Base-by-base conservation (phyloP, 352 stramenopile genomes). In the Pythium vanterpoolii region DNA sequence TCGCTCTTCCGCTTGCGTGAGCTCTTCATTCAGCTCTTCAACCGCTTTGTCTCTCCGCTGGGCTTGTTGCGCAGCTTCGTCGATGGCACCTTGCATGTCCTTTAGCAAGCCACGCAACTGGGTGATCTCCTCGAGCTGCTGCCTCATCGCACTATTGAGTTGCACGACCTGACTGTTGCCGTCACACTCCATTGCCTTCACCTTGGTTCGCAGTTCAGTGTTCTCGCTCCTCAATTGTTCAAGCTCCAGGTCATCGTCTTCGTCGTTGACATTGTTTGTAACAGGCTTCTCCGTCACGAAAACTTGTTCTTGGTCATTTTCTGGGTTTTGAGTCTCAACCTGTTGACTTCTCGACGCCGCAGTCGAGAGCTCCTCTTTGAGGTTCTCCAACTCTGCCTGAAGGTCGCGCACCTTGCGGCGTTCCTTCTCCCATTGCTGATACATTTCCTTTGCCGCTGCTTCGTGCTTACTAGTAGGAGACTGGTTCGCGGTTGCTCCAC, bases 151-250 rank as follows among this genome's bases (percentile, higher is more conserved):
- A 31, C 69, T 61, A 30, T 76, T 79, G 16, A 68, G 30, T 30
- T 83, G 69, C 8, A 60, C 60, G 44, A 74, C 82, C 23, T 74
- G 26, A 11, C 70, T 36, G 2, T 56, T 31, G 11, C 73, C 68
- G 21, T 59, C 77, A 50, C 65, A 49, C 2, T 55, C 69, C 24
- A 78, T 42, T 16, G 44, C 60, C 28, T 82, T 71, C 5, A 81
- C 27, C n/a, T 56, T 31, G 7, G 48, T 14, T 47, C 46, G 10
- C 23, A 62, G 11, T 18, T 21, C 4, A 18, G 6, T 27, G 16
- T 38, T 33, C 16, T 58, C 42, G 27, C 39, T 5, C 19, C 38
- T 9, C 4, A 63, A 40, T 30, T 24, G 18, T 5, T 39, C 21
- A 27, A 66, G 24, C 24, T 57, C 61, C 5, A 16, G 54, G 42